These are phyloP conservation scores for Candida suzukii DNA, from an alignment of 805 yeast species.

Conservation along the genomic window DNA sequence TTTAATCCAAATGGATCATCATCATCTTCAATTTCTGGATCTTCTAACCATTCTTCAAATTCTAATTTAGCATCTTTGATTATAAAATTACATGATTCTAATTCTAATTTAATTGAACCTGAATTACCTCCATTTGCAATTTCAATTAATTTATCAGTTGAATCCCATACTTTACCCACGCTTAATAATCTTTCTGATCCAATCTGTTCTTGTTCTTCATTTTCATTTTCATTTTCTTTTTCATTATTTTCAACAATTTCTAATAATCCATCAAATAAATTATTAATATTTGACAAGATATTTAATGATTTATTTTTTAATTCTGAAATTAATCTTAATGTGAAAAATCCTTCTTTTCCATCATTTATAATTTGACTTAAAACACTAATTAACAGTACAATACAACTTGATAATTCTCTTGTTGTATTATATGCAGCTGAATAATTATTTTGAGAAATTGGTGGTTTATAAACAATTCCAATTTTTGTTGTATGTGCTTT, in stretches of 20 bases:
- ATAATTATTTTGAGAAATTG: slow-evolving; percentile 31
- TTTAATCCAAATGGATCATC: slow-evolving; percentile 18
- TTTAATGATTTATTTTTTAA: slow-evolving; percentile 17
- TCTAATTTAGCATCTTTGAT: slow-evolving; percentile 62
- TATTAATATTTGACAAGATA: not conserved
- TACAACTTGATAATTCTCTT: slow-evolving; percentile 35
- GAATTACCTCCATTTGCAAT: slow-evolving; percentile 43
- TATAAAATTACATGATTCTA: slow-evolving; percentile 37
- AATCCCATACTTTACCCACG: slow-evolving; percentile 68
- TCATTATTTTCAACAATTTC: slow-evolving; percentile 14
- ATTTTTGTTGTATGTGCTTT: slow-evolving; percentile 75
- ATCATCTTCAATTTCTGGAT: slow-evolving; percentile 37
- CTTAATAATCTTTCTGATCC: slow-evolving; percentile 41
- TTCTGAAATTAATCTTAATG: slow-evolving; percentile 23
- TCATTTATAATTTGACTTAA: slow-evolving; percentile 29
- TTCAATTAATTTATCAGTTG: slow-evolving; percentile 42
- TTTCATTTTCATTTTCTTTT: slow-evolving; percentile 7
- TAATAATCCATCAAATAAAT: slow-evolving; percentile 12
- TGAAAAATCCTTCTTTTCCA: slow-evolving; percentile 21
- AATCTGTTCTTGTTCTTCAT: slow-evolving; percentile 13
- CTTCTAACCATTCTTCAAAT: slow-evolving; percentile 59
- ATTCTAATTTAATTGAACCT: slow-evolving; percentile 41
- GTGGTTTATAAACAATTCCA: slow-evolving; percentile 63
- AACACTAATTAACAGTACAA: slow-evolving; percentile 39
- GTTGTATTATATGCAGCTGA: slow-evolving; percentile 43